Evolutionary conservation across 176 grass and related monocot genomes (phyloP).

Genomic region (Triticum turgidum): DNA sequence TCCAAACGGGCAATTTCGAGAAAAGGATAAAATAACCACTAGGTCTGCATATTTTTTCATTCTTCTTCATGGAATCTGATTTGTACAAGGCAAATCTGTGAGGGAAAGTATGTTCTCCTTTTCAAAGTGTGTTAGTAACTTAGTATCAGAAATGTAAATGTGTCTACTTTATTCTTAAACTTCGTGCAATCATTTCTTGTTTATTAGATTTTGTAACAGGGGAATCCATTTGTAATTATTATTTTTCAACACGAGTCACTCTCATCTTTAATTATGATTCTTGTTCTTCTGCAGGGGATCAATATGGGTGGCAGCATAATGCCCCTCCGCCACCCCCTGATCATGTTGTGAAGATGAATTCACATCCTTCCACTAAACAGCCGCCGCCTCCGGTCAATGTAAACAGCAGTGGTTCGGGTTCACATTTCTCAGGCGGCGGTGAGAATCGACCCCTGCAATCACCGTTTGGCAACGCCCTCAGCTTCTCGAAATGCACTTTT

Average conservation of each 20-base stretch:
- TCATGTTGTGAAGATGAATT: conserved; percentile 62
- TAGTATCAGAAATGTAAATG: not conserved
- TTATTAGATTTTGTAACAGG: conserved; percentile 15
- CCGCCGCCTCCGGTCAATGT: conserved; percentile 49
- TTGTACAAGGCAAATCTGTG: not conserved
- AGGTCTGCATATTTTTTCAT: not conserved
- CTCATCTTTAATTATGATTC: not conserved
- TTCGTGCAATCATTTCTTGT: not conserved
- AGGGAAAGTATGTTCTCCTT: not conserved
- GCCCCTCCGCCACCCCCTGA: conserved; percentile 55
- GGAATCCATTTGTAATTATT: not conserved
- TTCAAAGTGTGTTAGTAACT: not conserved
- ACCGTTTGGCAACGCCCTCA: conserved; percentile 21
- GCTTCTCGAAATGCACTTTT: conserved; percentile 61
- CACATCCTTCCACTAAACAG: conserved; percentile 40
- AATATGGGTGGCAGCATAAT: conserved; percentile 80
- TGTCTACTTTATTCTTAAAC: conserved; percentile 2
- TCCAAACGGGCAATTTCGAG: not conserved
- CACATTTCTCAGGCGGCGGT: conserved; percentile 65
- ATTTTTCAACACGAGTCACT: not conserved
- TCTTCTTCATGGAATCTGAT: not conserved
- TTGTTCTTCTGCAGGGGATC: conserved; percentile 59
- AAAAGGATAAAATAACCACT: not conserved
- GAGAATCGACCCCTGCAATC: conserved; percentile 51
- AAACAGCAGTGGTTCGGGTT: conserved; percentile 63